Evolutionary conservation across 345 rosid genomes (phyloP), one percentile per base, ranked within the genome.

Genomic region (Crucihimalaya himalaica): DNA sequence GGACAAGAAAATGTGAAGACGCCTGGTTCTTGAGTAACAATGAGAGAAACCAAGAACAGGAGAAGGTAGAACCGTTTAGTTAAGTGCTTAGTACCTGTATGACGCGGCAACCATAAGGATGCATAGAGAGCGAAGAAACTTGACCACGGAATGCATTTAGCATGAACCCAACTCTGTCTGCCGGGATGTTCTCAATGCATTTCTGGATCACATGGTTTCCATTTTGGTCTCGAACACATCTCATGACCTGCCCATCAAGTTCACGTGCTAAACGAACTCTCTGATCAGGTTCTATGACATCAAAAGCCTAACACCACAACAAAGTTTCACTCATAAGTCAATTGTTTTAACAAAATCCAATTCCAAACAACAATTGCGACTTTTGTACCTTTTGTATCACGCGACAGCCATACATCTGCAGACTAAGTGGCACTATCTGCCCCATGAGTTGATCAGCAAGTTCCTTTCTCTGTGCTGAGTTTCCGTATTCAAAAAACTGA

Each of bases 151-250:
- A 88, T 25, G 90, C 82, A 47, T 85, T 78, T 47, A 90, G 69
- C 70, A 90, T 82, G 65, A 88, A 88, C 18, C 73, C 83, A 72
- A 88, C 85, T 73, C 80, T 84, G 56, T 85, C 88, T 58, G 84
- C 66, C 0, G 88, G 86, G 66, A 90, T 55, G 42, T 83, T 61
- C 80, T 88, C 97, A 6, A 90, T 85, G 81, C 94, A 90, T 81
- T 90, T 90, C 70, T 90, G 97, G 54, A 90, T 85, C 52, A 90
- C 97, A 70, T 90, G 94, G 81, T 90, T 90, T 29, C 97, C 97
- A 66, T 90, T 90, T 79, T 90, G 97, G 78, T 90, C 94, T 32
- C 85, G 86, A 28, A 90, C 97, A 70, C 94, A 90, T 72, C 87
- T 84, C 87, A 90, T 80, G 62, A 90, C 85, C 50, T 88, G 89